phyloP scores from a whole-genome alignment of 225 moss, liverwort and hornwort species.

The Asterella californica region DNA sequence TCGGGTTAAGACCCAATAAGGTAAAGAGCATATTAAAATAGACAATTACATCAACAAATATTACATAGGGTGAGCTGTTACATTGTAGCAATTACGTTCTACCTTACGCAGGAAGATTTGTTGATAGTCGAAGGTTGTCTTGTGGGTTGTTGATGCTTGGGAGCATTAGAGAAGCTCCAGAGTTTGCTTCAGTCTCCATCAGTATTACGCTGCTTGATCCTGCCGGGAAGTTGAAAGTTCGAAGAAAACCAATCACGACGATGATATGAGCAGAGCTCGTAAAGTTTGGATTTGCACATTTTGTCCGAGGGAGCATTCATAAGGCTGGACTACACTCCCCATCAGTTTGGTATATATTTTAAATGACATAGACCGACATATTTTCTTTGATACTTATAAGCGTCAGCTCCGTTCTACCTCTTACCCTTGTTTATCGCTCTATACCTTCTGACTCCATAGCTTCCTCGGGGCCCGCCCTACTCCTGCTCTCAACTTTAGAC shows the following conservation, averaged over 20 bases:
- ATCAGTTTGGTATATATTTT: background rate
- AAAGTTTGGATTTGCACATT: no score
- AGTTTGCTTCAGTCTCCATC: background rate
- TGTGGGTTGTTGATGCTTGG: background rate
- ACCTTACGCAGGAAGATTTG: background rate
- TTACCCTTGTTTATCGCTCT: no score
- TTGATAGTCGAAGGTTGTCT: background rate
- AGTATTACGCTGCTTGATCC: background rate
- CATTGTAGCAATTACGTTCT: background rate
- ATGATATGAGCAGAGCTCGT: background rate
- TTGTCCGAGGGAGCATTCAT: no score
- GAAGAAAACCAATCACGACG: background rate
- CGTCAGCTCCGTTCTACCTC: no score
- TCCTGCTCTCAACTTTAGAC: no score
- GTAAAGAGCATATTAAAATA: conserved; percentile 38
- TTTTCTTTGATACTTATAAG: no score
- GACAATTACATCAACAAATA: no score
- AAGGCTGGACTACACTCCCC: no score
- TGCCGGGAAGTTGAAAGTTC: background rate
- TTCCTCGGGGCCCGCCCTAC: no score
- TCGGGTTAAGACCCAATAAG: conserved; percentile 70
- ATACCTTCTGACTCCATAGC: no score
- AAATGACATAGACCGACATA: background rate
- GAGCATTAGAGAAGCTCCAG: background rate
- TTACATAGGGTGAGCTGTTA: background rate